Conservation (phyloP, 805 yeast genomes). For the Yarrowia sp. region DNA sequence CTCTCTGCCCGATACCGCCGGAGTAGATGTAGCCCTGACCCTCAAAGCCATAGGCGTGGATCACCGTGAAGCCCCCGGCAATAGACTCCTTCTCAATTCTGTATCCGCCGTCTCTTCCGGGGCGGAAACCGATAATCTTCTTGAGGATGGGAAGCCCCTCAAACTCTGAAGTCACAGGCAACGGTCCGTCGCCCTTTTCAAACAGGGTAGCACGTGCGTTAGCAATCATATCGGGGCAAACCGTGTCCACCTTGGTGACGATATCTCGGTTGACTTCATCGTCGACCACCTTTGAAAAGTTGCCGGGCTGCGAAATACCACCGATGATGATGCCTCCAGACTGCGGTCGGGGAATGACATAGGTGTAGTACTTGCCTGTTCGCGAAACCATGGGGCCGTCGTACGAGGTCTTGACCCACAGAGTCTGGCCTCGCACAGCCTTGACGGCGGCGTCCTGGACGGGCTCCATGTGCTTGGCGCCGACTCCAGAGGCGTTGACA, state of each 20-base stretch:
- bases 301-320: conserved; percentile 31
- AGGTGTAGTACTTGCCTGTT: conserved; percentile 31
- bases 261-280: conserved; percentile 27
- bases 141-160: conserved; percentile 35
- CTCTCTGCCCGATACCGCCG: conserved; percentile 51
- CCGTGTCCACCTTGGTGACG: conserved; percentile 20
- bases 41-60: conserved; percentile 66
- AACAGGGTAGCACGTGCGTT: conserved; percentile 24
- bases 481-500: conserved; percentile 32
- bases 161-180: conserved; percentile 16
- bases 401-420: conserved; percentile 30
- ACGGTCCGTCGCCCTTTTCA: conserved; percentile 15
- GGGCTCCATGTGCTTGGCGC: conserved; percentile 28
- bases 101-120: conserved; percentile 60
- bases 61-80: conserved; percentile 36
- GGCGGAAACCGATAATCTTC: conserved; percentile 64
- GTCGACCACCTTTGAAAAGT: conserved; percentile 23
- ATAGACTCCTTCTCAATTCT: conserved; percentile 47
- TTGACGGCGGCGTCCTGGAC: conserved; percentile 28
- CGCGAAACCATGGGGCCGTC: conserved; percentile 30
- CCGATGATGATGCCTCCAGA: conserved; percentile 32
- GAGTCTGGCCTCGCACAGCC: conserved; percentile 33
- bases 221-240: conserved; percentile 12
- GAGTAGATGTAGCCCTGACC: conserved; percentile 66
- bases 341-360: conserved; percentile 31